phyloP scores from a whole-genome alignment of 352 stramenopile species.

The Phytophthora hybrid region DNA sequence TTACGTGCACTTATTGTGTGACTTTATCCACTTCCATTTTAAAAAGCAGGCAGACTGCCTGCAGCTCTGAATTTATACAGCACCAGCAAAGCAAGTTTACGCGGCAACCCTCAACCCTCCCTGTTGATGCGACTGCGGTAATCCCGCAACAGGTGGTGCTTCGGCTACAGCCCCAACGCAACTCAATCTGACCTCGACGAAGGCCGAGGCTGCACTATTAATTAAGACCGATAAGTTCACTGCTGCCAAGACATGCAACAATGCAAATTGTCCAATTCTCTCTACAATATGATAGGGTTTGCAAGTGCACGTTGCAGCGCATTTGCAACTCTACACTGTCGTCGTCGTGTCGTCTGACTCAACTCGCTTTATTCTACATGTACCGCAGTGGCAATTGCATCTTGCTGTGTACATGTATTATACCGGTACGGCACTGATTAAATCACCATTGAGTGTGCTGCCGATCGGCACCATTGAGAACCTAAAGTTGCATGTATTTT shows the following conservation, averaged over 20 bases:
- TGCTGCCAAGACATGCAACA: background rate
- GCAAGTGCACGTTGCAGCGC: too few relatives aligned
- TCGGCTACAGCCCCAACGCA: background rate
- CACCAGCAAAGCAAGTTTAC: background rate
- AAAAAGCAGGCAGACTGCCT: too few relatives aligned
- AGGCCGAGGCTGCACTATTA: background rate
- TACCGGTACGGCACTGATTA: too few relatives aligned
- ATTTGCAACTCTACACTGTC: background rate
- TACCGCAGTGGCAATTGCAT: too few relatives aligned
- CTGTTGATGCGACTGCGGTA: slow-evolving; percentile 1
- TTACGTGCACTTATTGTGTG: too few relatives aligned
- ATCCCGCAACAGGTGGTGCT: background rate
- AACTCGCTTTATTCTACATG: background rate
- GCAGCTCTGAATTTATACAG: too few relatives aligned
- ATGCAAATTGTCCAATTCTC: background rate
- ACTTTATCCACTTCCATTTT: too few relatives aligned
- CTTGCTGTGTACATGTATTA: too few relatives aligned
- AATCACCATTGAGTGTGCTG: too few relatives aligned
- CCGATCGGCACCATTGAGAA: too few relatives aligned
- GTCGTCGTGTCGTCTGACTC: background rate
- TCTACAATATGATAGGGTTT: too few relatives aligned
- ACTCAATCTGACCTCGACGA: background rate
- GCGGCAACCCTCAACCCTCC: background rate
- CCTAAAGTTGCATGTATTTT: too few relatives aligned
- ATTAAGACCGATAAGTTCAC: background rate